Evolutionary conservation across 768 basidiomycete species (phyloP), one percentile per base, ranked within the genome.

Genomic region (Russula earlei): DNA sequence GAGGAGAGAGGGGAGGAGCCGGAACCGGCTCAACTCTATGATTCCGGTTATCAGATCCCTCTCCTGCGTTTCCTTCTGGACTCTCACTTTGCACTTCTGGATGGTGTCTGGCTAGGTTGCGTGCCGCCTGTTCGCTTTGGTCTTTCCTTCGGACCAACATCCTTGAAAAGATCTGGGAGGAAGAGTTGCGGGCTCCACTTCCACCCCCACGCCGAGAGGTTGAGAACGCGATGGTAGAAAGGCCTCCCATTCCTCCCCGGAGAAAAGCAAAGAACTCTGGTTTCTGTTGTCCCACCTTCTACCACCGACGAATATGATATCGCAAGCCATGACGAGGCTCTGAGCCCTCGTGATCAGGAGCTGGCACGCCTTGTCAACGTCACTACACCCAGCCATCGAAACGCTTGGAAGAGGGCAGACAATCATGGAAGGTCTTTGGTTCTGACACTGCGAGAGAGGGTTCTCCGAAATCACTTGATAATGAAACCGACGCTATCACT

Each of bases 81-180:
- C 20, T 61, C 54, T 90, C 93, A 1, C 73, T 96, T 2, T 96
- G 92, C 64, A 72, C 78, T 11, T 80, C 79, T 17, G 84, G 87
- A n/a, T 95, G 91, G 85, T 95, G 92, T 67, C 74, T 95, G 15
- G 72, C 78, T 5, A 80, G 93, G 8, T 74, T 96, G 19, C 81
- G 92, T 12, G 77, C 85, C 36, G 91, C 92, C n/a, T 94, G 91
- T 68, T 85, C 84, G 4, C 72, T 95, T 14, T 96, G 92, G 91
- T 81, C 86, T 17, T 95, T 89, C 64, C 83, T 95, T 49, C 80
- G 91, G 22, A 83, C 81, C 0, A 81, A 86, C 10, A 74, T 96
- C 52, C 75, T 95, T 19, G 90, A 92, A 56, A 85, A 84, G 62
- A 73, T 95, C 5, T 96, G 93, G 93, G 86, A 91, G 54, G 92